These are phyloP conservation scores for Roridomyces roridus DNA, from an alignment of 768 basidiomycete genomes.

Conservation along the genomic window DNA sequence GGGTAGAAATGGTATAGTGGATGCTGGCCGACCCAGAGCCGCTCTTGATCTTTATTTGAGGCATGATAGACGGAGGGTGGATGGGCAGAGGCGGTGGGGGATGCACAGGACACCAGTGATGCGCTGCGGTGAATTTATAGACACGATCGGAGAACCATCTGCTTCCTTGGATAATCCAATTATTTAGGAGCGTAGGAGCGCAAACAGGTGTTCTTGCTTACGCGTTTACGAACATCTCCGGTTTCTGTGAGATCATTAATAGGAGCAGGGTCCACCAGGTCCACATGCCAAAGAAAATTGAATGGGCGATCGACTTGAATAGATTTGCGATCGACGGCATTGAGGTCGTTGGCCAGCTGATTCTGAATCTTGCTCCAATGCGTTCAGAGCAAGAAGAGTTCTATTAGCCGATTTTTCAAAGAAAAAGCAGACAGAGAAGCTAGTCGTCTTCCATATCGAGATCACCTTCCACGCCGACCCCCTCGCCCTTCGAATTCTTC, in stretches of 20 bases:
- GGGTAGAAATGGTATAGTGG: constrained; percentile 45
- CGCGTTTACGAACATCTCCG: too few relatives aligned
- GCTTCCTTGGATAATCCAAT: background rate
- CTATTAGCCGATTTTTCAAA: background rate
- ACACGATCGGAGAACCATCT: background rate
- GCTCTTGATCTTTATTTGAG: constrained; percentile 35
- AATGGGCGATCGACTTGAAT: too few relatives aligned
- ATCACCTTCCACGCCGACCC: constrained; percentile 72
- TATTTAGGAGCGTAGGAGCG: too few relatives aligned
- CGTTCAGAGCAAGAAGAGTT: background rate
- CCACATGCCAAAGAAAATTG: too few relatives aligned
- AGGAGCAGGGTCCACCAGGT: too few relatives aligned
- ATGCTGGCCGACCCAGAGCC: constrained; percentile 36
- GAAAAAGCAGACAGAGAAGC: background rate
- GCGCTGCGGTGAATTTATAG: background rate
- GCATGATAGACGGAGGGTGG: constrained; percentile 30
- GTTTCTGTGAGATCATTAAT: too few relatives aligned
- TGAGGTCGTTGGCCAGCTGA: too few relatives aligned
- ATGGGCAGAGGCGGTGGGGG: background rate
- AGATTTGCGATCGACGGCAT: too few relatives aligned
- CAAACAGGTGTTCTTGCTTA: too few relatives aligned
- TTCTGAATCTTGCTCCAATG: too few relatives aligned
- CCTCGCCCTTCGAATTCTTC: constrained; percentile 75
- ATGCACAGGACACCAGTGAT: background rate
- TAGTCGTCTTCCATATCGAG: constrained; percentile 59